Evolutionary conservation across 192 early-diverging fungal species (phyloP).

Genomic region (Entophlyctis luteolus): DNA sequence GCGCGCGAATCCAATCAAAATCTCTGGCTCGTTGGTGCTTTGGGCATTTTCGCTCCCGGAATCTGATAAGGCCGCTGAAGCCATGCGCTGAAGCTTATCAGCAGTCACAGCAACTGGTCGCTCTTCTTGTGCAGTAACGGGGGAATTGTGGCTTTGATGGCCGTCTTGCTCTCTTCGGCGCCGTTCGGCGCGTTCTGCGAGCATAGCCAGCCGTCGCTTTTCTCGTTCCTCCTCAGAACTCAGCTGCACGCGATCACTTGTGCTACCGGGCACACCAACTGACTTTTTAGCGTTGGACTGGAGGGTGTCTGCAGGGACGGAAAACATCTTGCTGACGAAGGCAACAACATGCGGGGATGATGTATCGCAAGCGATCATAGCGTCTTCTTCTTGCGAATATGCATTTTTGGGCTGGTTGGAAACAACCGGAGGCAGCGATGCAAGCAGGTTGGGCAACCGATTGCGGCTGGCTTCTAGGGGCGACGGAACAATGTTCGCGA

Average conservation of each 20-base stretch:
- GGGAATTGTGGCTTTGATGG: not conserved
- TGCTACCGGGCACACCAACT: constrained; percentile 9
- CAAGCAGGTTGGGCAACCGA: constrained; percentile 75
- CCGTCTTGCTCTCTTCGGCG: constrained; percentile 25
- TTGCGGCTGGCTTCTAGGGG: constrained; percentile 75
- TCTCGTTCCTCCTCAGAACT: constrained; percentile 89
- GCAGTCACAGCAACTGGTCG: constrained; percentile 14
- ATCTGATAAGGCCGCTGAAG: constrained; percentile 8
- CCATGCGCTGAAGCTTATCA: not conserved
- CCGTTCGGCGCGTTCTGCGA: constrained; percentile 23
- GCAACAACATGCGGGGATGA: constrained; percentile 67
- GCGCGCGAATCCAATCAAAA: constrained; percentile 54
- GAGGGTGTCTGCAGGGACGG: constrained; percentile 69
- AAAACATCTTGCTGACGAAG: constrained; percentile 93
- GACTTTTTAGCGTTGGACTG: constrained; percentile 40
- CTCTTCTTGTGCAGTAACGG: constrained; percentile 8
- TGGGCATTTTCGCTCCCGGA: constrained; percentile 34
- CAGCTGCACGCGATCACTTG: constrained; percentile 42
- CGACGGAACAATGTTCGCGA: constrained; percentile 84
- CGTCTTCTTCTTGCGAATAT: constrained; percentile 59
- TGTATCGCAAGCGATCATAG: constrained; percentile 71
- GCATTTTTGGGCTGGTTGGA: constrained; percentile 16
- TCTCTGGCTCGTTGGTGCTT: constrained; percentile 29
- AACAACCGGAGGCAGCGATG: constrained; percentile 35
- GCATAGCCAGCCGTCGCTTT: constrained; percentile 38